phyloP scores from a whole-genome alignment of 2,329 filamentous ascomycete genomes.

The Pezicula neosporulosa region DNA sequence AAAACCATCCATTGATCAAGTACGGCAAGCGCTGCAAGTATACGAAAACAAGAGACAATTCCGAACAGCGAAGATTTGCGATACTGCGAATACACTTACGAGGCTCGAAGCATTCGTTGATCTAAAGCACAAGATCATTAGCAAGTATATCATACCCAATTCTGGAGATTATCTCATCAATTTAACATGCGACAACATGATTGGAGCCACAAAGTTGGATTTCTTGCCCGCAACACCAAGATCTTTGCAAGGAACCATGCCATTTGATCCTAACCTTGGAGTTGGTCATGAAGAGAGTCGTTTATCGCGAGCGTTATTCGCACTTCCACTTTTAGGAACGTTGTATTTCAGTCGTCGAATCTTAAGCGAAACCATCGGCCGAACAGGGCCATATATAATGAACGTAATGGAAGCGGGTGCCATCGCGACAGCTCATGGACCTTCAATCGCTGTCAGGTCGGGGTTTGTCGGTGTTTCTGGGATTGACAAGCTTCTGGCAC shows the following conservation, averaged over 20 bases:
- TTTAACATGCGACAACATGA: conserved; percentile 3
- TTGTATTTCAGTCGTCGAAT: not conserved
- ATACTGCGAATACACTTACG: conserved; percentile 10
- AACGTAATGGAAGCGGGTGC: not conserved
- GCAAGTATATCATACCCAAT: conserved; percentile 3
- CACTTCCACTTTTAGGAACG: conserved; percentile 9
- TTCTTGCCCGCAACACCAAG: conserved; percentile 23
- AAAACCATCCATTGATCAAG: not conserved
- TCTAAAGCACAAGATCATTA: conserved; percentile 4
- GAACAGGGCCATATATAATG: not conserved
- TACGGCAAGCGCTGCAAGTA: conserved; percentile 2
- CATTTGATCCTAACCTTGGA: conserved; percentile 24
- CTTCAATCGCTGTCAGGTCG: not conserved
- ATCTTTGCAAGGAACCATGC: conserved; percentile 13
- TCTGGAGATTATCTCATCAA: conserved; percentile 8
- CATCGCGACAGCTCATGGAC: not conserved
- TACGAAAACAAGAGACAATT: conserved; percentile 4
- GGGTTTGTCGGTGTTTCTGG: not conserved
- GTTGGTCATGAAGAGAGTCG: conserved; percentile 19
- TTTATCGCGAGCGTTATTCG: conserved; percentile 9
- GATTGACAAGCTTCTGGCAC: not conserved
- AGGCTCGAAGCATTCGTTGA: conserved; percentile 11
- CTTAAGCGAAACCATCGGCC: conserved; percentile 1
- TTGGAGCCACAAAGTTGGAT: conserved; percentile 20
- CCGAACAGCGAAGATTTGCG: conserved; percentile 3